Evolutionary conservation across 2,329 filamentous ascomycete species (phyloP), one percentile per base, ranked within the genome.

Genomic region (Curvularia sp.): DNA sequence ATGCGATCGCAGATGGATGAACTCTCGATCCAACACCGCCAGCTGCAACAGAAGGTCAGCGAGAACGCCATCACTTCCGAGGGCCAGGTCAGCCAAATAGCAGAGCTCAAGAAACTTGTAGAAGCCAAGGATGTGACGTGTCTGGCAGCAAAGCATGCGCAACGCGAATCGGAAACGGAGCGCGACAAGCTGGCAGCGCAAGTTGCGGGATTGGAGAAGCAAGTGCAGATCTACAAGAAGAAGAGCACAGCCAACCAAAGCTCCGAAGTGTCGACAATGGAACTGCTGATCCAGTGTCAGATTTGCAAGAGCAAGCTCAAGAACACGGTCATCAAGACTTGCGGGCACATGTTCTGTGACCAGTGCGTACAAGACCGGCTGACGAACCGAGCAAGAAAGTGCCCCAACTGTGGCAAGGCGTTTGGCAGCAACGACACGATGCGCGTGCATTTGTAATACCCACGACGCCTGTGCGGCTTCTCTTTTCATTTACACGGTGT

Each of bases 281-380:
- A 94, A 77, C 56, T 84, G 71, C 85, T 95, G 77, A 89, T 91
- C 30, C 87, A 96, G 50, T 99, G 95, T 81, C 92, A 92, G 10
- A 91, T 98, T 49, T 99, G 96, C 80, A 91, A 92, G 67, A 89
- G 87, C 71, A 92, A 94, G 67, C 93, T 97, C 81, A 98, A 98
- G 79, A 92, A 98, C 73, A 96, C 93, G 0, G 90, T 89, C 9
- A 85, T 99, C 76, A 96, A 95, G 80, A 93, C 91, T 0, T 99
- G 95, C 76, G 95, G 95, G 1, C 95, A 99, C 77, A 86, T 96
- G 48, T 97, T 98, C 78, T 99, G 95, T 84, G 89, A 89, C 72
- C 85, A 88, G 47, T 99, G 95, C 74, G 90, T 98, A 23, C 92
- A 97, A 64, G 90, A 96, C 71, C 89, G 95, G 56, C 88, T 97